A percentile compares a stretch with the other conserved stretches of the same genome.
phyloP scores from a whole-genome alignment of 495 filamentous ascomycete species.

The Trichoderma orchidacearum region DNA sequence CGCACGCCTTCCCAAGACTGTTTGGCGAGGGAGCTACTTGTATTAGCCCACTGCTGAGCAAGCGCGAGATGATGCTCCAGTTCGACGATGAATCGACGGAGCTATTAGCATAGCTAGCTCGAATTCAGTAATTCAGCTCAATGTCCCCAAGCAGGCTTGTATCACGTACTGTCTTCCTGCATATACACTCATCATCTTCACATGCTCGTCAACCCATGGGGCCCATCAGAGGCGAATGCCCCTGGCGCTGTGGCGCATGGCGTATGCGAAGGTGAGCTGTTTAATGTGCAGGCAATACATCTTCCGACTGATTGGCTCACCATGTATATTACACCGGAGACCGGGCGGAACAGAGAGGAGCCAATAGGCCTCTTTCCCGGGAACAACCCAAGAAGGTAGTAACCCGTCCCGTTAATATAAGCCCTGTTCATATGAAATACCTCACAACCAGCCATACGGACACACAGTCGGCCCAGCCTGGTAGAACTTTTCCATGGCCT shows the following conservation, averaged over 20 bases:
- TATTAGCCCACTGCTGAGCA: conserved; percentile 18
- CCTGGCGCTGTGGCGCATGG: too few relatives aligned
- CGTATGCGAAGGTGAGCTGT: too few relatives aligned
- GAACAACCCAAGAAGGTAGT: too few relatives aligned
- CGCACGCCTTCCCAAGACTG: conserved; percentile 38
- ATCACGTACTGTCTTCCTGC: not conserved
- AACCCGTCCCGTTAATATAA: too few relatives aligned
- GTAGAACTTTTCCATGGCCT: not conserved
- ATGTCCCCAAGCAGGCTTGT: not conserved
- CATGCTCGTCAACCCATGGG: too few relatives aligned
- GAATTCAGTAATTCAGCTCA: not conserved
- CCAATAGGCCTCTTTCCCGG: not conserved
- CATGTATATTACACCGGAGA: too few relatives aligned
- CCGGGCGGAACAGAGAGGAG: not conserved
- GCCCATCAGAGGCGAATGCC: too few relatives aligned
- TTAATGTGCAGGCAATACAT: too few relatives aligned
- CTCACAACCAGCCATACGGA: too few relatives aligned
- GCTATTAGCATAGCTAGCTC: not conserved
- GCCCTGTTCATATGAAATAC: too few relatives aligned
- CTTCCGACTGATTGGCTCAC: too few relatives aligned
- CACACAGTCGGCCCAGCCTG: not conserved
- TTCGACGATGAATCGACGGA: conserved; percentile 12
- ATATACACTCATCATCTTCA: too few relatives aligned
- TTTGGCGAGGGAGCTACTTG: not conserved
- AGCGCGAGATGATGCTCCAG: conserved; percentile 13